These are phyloP conservation scores for Toxicodendron radicans DNA, from an alignment of 345 rosid species.

Conservation along the genomic window DNA sequence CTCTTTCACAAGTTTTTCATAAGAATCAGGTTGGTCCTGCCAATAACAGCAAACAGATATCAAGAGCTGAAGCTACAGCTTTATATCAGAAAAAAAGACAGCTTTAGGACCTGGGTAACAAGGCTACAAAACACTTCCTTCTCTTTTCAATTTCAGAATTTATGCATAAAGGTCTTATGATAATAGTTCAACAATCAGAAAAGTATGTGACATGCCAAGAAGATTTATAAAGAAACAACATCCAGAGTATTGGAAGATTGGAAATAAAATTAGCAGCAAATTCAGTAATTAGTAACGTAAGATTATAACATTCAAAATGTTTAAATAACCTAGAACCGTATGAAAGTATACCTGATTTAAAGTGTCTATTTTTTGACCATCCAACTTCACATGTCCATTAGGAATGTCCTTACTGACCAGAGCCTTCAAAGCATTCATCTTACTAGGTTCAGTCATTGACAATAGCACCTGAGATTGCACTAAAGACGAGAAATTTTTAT, in stretches of 20 bases:
- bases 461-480: constrained; percentile 56
- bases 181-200: neutral
- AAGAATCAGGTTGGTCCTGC: constrained; percentile 57
- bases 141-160: neutral
- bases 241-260: neutral
- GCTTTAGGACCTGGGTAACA: neutral
- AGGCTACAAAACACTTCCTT: neutral
- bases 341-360: constrained; percentile 39
- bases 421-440: constrained; percentile 61
- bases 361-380: constrained; percentile 29
- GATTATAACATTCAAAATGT: neutral
- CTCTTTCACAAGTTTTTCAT: constrained; percentile 53
- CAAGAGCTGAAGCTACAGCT: constrained; percentile 3
- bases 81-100: neutral
- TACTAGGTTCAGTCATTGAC: constrained; percentile 65
- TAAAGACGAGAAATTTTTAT: constrained; percentile 64
- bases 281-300: neutral
- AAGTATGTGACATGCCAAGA: neutral
- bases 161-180: neutral
- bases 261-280: neutral
- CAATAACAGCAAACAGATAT: constrained; percentile 9
- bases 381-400: constrained; percentile 38
- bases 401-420: constrained; percentile 43
- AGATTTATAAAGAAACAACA: neutral
- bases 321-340: neutral